Evolutionary conservation across 108 stramenopile species (phyloP), one percentile per base, ranked within the genome.

Genomic region (Mediolabrus comicus): DNA sequence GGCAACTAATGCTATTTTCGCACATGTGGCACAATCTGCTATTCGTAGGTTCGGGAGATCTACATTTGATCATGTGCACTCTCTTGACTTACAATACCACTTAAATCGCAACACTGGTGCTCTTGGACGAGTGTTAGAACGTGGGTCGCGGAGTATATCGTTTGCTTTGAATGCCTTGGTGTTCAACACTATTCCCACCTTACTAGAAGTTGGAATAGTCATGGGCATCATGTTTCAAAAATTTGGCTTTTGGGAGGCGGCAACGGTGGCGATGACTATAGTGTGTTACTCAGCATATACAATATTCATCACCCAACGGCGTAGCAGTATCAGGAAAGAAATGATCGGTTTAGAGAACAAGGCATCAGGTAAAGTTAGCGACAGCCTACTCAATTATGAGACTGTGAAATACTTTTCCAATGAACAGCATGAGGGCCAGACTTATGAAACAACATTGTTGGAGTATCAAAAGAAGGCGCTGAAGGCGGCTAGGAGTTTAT

Each of bases 381-480:
- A 99, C 66, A 92, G 92, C 12, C 74, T 99, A 24, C 64, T 99
- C 43, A 99, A 99, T 74, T 98, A 98, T 69, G 99, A 99, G 72
- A 98, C 97, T 2, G 97, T 99, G 35, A 97, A 99, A 72, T 98
- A 95, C 72, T 99, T 98, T 74, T 88, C 84, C 55, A 97, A 97
- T 74, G 92, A 95, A 28, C 36, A 30, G 12, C 95, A 97, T 65
- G 98, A 99, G 81, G 95, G 88, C n/a, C 54, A 79, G 2, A 79
- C 84, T 16, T 99, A 99, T 70, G 96, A 97, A 73, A 62, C 64
- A 4, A 81, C 84, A 5, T 82, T 99, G 28, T 59, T 49, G 54
- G 84, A 82, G 26, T 98, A 95, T 82, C 95, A 99, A 84, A 53
- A 82, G 73, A 93, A 96, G 7, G 92, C 96, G 11, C 33, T 98